Base-by-base conservation (phyloP, 164 flowering plant species). In the Liquidambar formosana region DNA sequence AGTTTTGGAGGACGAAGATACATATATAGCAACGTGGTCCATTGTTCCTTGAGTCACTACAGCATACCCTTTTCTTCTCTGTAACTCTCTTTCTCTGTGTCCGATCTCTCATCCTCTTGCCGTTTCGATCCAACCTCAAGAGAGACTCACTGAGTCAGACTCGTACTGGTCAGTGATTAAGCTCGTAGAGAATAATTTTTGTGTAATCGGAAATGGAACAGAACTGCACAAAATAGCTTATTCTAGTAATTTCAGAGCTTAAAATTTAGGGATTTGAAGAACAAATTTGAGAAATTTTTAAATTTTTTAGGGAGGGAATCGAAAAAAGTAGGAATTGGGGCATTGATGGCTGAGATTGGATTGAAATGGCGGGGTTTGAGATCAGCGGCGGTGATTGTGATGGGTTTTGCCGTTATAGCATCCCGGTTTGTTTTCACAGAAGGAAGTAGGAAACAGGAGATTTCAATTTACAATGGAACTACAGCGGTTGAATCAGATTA, bases 311-410 rank as follows among this genome's bases (percentile, higher is more conserved):
- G 21, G 15, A 26, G 57, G 44, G 43, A 57, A n/a, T n/a, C n/a
- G 61, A 49, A 56, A 25, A 10, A 13, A 22, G 23, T 59, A 53
- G 66, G 22, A 9, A 22, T 46, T 51, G 53, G 48, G 45, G 12
- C 16, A 51, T 47, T 33, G 63, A 72, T 76, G 76, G 73, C 67
- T 68, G 21, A 48, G 45, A 22, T 52, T 38, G 70, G 68, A 46
- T 38, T 33, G 18, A 41, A 61, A 57, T 22, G 64, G 57, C n/a
- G 57, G 52, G 28, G 23, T 65, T 53, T 38, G 45, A 60, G 69
- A 63, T 28, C 19, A 26, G 19, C 61, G 22, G 63, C 9, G 11
- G 28, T 33, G 6, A 61, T 54, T 41, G 26, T 67, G 45, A 9
- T 69, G 18, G 57, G 66, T 61, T 60, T 68, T 70, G 51, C 73